Conservation (phyloP, 768 basidiomycete species). For the Lactifluus pinguis region DNA sequence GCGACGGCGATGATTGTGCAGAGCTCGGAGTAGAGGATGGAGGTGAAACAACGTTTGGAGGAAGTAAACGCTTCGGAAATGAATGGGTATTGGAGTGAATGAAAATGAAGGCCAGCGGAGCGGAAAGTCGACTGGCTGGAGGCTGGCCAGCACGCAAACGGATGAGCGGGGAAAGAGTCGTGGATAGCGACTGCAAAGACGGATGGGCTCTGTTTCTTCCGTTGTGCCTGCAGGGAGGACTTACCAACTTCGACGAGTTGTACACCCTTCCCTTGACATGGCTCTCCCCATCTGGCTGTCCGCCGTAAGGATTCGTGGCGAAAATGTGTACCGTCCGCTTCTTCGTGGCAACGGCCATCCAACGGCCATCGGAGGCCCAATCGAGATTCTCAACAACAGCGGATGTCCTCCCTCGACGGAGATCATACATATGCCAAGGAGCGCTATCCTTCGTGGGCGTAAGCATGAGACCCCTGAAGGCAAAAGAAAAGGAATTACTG, state of each 20-base stretch:
- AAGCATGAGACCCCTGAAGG: not conserved
- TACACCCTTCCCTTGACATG: conserved; percentile 50
- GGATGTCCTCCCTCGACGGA: conserved; percentile 63
- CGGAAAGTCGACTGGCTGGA: conserved; percentile 21
- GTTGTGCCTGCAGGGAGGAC: conserved; percentile 13
- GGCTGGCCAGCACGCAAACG: conserved; percentile 36
- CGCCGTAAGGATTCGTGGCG: conserved; percentile 68
- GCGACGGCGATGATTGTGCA: conserved; percentile 25
- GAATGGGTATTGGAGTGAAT: conserved; percentile 29
- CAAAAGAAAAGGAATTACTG: not conserved
- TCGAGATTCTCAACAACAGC: conserved; percentile 49
- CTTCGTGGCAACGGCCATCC: conserved; percentile 58
- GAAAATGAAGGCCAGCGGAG: conserved; percentile 50
- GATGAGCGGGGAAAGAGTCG: conserved; percentile 47
- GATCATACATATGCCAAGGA: conserved; percentile 55
- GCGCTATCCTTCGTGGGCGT: conserved; percentile 12
- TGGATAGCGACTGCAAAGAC: conserved; percentile 41
- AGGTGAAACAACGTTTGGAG: conserved; percentile 22
- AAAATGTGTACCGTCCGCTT: conserved; percentile 66
- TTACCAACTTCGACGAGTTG: conserved; percentile 44
- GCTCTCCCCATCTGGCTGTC: conserved; percentile 50
- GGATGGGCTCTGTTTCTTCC: not conserved
- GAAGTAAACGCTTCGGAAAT: conserved; percentile 35
- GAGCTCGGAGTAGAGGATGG: conserved; percentile 25
- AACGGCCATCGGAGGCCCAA: conserved; percentile 52